A percentile compares a stretch with the other conserved stretches of the same genome.
These are phyloP conservation scores for Paspalum vaginatum DNA, from an alignment of 176 grass and related monocot species.

Conservation along the genomic window DNA sequence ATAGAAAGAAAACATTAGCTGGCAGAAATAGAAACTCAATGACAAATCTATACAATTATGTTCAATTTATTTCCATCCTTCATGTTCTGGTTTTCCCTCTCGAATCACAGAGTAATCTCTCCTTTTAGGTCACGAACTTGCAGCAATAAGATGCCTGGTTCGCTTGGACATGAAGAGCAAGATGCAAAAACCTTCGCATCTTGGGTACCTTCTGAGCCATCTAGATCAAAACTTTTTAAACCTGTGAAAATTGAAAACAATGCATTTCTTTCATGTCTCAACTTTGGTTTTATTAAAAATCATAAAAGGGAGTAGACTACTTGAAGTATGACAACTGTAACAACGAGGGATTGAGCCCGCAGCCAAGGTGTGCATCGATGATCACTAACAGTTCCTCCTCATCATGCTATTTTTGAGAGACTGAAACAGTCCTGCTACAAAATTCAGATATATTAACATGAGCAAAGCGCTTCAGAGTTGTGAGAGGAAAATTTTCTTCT, in stretches of 20 bases:
- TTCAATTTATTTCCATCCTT: neutral
- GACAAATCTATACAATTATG: neutral
- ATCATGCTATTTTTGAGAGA: neutral
- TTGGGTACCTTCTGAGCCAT: slow-evolving; percentile 36
- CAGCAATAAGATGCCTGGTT: slow-evolving; percentile 60
- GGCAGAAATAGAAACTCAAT: neutral
- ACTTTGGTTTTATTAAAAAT: too few species aligned
- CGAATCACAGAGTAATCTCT: neutral
- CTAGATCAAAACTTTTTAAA: neutral
- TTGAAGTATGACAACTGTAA: slow-evolving; percentile 39
- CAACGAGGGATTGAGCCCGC: neutral
- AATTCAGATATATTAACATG: slow-evolving; percentile 53
- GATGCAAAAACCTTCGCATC: slow-evolving; percentile 46
- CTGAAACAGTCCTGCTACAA: neutral
- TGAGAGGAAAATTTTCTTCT: slow-evolving; percentile 59
- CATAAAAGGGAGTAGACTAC: slow-evolving; percentile 16
- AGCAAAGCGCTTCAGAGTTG: slow-evolving; percentile 48
- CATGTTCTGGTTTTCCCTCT: neutral
- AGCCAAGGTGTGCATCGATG: neutral
- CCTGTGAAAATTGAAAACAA: neutral
- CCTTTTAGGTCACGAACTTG: slow-evolving; percentile 45
- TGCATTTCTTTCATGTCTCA: neutral
- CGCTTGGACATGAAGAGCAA: slow-evolving; percentile 54
- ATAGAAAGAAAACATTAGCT: neutral
- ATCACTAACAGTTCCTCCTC: neutral